phyloP scores from a whole-genome alignment of 2,329 filamentous ascomycete species.

The Diatrype stigma region DNA sequence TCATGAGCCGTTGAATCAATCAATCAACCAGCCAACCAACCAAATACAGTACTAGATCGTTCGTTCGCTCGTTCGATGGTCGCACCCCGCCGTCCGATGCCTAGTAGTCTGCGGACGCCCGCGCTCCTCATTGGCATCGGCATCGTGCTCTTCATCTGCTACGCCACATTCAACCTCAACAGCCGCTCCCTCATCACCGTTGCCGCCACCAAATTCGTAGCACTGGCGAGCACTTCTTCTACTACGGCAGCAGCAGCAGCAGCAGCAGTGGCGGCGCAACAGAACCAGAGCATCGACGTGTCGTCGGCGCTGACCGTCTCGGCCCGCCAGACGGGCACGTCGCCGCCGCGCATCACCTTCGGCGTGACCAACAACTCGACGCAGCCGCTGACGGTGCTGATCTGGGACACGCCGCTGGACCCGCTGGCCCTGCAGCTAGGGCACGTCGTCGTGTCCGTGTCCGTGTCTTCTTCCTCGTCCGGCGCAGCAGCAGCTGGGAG shows the following conservation, averaged over 20 bases:
- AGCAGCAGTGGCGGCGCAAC: no score
- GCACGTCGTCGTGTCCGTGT: constrained; percentile 29
- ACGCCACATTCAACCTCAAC: no score
- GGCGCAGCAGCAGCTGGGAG: constrained; percentile 29
- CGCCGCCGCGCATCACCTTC: constrained; percentile 30
- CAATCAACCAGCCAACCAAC: no score
- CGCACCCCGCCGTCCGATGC: background rate
- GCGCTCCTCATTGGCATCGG: background rate
- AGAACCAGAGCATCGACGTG: background rate
- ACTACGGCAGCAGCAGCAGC: background rate
- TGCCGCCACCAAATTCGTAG: background rate
- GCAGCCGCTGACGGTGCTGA: constrained; percentile 36
- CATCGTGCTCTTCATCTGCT: background rate
- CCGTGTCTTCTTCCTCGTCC: no score
- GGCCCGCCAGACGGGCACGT: constrained; percentile 21
- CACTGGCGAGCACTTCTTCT: background rate
- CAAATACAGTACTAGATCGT: no score
- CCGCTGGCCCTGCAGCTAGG: constrained; percentile 37
- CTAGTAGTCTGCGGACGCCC: background rate
- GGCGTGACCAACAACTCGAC: constrained; percentile 37
- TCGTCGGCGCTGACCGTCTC: constrained; percentile 23
- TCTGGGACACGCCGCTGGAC: constrained; percentile 44
- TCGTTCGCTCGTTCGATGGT: no score
- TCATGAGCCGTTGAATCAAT: no score
- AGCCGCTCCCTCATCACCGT: background rate